These are phyloP conservation scores for Syncephalis fuscata DNA, from an alignment of 371 early-diverging fungal species.

Conservation along the genomic window DNA sequence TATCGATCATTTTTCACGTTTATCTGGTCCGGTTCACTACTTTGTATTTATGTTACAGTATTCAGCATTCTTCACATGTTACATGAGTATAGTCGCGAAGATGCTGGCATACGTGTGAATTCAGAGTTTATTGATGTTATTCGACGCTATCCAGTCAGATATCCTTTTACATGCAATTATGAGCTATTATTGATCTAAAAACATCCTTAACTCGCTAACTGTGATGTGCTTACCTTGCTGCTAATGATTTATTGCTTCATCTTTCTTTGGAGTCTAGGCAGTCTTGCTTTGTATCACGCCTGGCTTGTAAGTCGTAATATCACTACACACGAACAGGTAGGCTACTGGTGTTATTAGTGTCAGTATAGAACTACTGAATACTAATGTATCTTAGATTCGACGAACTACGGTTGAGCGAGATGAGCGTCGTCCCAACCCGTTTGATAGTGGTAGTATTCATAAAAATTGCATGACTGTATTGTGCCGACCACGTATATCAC, in stretches of 20 bases:
- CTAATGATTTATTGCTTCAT: constrained; percentile 42
- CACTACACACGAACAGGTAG: constrained; percentile 79
- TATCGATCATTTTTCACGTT: constrained; percentile 74
- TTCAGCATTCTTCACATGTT: constrained; percentile 37
- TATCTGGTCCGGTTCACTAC: constrained; percentile 28
- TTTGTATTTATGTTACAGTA: constrained; percentile 33
- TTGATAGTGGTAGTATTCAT: constrained; percentile 22
- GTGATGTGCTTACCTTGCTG: constrained; percentile 21
- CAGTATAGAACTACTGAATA: not conserved
- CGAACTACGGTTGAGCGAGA: constrained; percentile 19
- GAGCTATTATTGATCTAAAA: not conserved
- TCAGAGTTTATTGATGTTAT: constrained; percentile 2
- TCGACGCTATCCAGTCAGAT: constrained; percentile 19
- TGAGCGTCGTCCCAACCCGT: constrained; percentile 15
- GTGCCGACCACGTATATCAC: constrained; percentile 20
- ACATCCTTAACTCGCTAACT: constrained; percentile 14
- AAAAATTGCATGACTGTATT: constrained; percentile 31
- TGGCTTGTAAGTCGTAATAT: constrained; percentile 47
- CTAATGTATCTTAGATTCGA: constrained; percentile 19
- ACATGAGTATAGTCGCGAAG: constrained; percentile 8
- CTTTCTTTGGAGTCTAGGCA: constrained; percentile 41
- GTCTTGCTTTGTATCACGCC: constrained; percentile 59
- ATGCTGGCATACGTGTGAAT: constrained; percentile 10
- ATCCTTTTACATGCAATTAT: constrained; percentile 12
- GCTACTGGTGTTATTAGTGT: not conserved